Evolutionary conservation across 371 early-diverging fungal genomes (phyloP), one percentile per base, ranked within the genome.

Genomic region (Mucor velutinosus): DNA sequence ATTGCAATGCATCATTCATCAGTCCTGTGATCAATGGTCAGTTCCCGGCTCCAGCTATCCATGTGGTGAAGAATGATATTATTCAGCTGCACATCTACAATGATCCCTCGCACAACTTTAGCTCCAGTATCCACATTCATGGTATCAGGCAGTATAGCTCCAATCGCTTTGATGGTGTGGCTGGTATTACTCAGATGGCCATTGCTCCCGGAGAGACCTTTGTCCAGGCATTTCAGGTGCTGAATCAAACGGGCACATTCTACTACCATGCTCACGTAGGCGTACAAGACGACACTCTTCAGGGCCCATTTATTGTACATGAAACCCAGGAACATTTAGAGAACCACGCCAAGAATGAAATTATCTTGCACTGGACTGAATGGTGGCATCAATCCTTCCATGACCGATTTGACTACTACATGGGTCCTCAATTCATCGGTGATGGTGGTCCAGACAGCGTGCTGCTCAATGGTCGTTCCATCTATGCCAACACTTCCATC

Each of bases 121-220:
- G 76, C 1, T 71, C 75, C 7, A 67, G 70, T 10, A 61, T 83
- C 39, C 83, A 83, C 64, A 72, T 78, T 57, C 83, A 83, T 33
- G 81, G 83, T 35, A 80, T 83, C 33, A 69, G 72, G 3, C 81
- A 83, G 49, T 65, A 71, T 10, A 76, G 78, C 10, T 73, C 76
- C 1, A 62, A 65, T 12, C 61, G 66, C 47, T 58, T 81, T 0
- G 83, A 83, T 64, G 93, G 93, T n/a, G 87, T 87, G 8, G 83
- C 89, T 5, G 79, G 73, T 17, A 65, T 84, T 49, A 89, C 86
- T 11, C 88, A 89, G 63, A 65, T 76, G 30, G 76, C 85, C 0
- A 87, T 89, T 39, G 69, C 74, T 7, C 80, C 84, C 1, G 86
- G 86, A 2, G 45, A 80, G 27, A 62, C 72, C 14, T 88, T 75